phyloP scores from a whole-genome alignment of 129 eudicot genomes.

The Arctium lappa region DNA sequence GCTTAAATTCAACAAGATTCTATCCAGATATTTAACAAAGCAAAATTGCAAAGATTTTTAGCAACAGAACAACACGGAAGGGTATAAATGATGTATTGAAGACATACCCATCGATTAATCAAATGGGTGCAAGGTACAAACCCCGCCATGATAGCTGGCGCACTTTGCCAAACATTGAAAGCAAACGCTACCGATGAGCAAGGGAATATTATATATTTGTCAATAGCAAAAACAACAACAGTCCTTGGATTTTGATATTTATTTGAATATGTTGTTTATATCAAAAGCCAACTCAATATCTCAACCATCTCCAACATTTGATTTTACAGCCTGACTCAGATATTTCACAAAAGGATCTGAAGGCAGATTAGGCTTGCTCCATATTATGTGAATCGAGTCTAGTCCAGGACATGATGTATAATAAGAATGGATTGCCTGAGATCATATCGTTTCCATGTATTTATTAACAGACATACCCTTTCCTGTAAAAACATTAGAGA shows the following conservation, averaged over 20 bases:
- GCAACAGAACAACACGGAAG: background rate
- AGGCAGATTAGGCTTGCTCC: conserved; percentile 88
- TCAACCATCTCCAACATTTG: conserved; percentile 56
- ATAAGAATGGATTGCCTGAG: conserved; percentile 76
- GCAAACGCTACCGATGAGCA: conserved; percentile 49
- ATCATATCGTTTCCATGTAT: conserved; percentile 88
- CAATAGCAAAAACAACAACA: conserved; percentile 77
- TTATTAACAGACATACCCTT: conserved; percentile 73
- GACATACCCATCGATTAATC: conserved; percentile 59
- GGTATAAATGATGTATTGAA: conserved; percentile 1
- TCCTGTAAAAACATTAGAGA: conserved; percentile 34
- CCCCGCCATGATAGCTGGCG: conserved; percentile 87
- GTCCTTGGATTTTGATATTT: conserved; percentile 54
- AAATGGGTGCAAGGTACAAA: conserved; percentile 81
- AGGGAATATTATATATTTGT: conserved; percentile 76
- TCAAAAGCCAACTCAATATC: conserved; percentile 66
- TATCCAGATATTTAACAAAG: background rate
- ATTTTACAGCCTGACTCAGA: conserved; percentile 47
- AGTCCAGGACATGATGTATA: conserved; percentile 75
- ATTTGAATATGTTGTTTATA: conserved; percentile 79
- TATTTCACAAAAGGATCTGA: conserved; percentile 50
- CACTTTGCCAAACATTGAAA: conserved; percentile 54
- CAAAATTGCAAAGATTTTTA: background rate
- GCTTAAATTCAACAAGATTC: background rate
- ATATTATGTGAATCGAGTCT: conserved; percentile 71